phyloP scores from a whole-genome alignment of 441 rosid genomes.

The Arabidopsis hybrid region DNA sequence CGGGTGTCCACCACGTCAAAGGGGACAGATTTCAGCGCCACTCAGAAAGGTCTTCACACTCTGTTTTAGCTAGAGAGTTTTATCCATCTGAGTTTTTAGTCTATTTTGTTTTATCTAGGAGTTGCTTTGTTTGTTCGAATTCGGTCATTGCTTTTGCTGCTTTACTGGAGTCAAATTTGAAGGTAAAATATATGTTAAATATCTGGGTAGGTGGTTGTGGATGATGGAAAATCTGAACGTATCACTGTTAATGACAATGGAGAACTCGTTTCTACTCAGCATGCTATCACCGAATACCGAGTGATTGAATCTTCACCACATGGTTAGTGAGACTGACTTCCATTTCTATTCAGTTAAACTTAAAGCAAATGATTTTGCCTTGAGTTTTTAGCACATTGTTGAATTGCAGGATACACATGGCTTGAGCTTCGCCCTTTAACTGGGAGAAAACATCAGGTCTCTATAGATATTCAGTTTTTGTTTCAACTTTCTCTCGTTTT shows the following conservation, averaged over 20 bases:
- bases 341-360: neutral
- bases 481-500: conserved; percentile 5
- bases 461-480: conserved; percentile 13
- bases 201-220: conserved; percentile 68
- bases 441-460: conserved; percentile 97
- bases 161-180: conserved; percentile 7
- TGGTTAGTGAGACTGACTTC: conserved; percentile 53
- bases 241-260: conserved; percentile 65
- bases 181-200: conserved; percentile 14
- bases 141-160: conserved; percentile 10
- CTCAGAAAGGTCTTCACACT: conserved; percentile 70
- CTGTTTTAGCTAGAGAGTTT: neutral
- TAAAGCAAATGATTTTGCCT: neutral
- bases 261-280: conserved; percentile 62
- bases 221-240: conserved; percentile 91
- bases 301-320: conserved; percentile 66
- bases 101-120: too few species aligned
- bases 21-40: conserved; percentile 78
- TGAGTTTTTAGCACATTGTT: conserved; percentile 7
- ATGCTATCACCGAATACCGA: conserved; percentile 81
- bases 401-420: conserved; percentile 84
- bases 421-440: conserved; percentile 87
- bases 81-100: too few species aligned
- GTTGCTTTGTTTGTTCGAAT: neutral
- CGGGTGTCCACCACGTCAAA: conserved; percentile 69